These are phyloP conservation scores for Bonia amplexicaulis DNA, from an alignment of 176 grass and related monocot species.

Conservation along the genomic window DNA sequence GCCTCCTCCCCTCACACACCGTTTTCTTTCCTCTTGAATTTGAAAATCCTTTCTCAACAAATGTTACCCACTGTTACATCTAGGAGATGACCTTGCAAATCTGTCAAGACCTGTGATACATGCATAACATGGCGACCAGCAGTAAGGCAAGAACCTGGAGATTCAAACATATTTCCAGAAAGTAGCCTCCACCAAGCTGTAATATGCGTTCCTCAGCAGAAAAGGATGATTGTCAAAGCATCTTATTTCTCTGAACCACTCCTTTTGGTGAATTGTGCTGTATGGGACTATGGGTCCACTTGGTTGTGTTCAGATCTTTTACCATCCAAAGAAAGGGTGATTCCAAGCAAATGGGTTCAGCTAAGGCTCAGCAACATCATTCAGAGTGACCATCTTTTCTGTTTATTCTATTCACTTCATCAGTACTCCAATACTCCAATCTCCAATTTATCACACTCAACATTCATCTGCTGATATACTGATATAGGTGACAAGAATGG, in stretches of 20 bases:
- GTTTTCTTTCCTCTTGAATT: neutral
- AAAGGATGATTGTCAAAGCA: neutral
- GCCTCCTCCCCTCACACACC: neutral
- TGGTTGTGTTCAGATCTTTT: neutral
- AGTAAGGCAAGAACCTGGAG: neutral
- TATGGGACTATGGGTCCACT: neutral
- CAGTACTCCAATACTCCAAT: neutral
- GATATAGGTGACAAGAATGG: neutral
- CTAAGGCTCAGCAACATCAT: neutral
- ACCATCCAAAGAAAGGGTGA: neutral
- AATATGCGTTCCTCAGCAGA: neutral
- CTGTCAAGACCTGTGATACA: neutral
- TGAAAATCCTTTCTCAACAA: neutral
- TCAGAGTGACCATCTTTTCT: neutral
- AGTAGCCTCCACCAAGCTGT: neutral
- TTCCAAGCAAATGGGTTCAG: neutral
- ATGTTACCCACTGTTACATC: neutral
- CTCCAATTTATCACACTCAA: neutral
- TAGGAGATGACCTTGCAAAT: neutral
- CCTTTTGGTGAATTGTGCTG: neutral
- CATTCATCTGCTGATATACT: neutral
- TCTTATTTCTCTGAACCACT: neutral
- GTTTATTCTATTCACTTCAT: neutral
- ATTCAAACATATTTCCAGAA: conserved; percentile 7
- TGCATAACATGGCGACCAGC: neutral